A percentile compares a stretch with the other conserved stretches of the same genome.
Evolutionary conservation across 805 yeast genomes (phyloP).

Genomic region (Teunomyces kruisii): DNA sequence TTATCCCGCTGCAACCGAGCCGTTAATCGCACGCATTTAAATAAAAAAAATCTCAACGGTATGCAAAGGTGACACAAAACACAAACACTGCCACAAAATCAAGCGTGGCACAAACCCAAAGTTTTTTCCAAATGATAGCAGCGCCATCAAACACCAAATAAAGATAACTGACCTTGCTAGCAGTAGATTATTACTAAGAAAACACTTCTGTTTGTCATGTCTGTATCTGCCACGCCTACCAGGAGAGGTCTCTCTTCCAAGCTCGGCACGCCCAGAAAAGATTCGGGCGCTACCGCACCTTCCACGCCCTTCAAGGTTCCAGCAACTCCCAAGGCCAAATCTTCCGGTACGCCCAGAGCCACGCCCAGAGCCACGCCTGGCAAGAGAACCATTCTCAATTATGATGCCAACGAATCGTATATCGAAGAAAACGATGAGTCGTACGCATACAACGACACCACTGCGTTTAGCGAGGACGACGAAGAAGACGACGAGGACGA

Average conservation of each 20-base stretch:
- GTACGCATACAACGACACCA: constrained; percentile 26
- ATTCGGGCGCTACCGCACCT: not conserved
- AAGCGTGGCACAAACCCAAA: no score
- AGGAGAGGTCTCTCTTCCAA: not conserved
- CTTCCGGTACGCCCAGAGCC: constrained; percentile 12
- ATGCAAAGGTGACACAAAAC: no score
- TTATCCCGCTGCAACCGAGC: not conserved
- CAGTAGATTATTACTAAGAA: no score
- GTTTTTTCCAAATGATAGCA: no score
- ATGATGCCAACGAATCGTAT: constrained; percentile 27
- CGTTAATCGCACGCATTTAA: not conserved
- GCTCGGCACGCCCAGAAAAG: not conserved
- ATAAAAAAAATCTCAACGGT: not conserved
- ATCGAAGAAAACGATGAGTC: constrained; percentile 42
- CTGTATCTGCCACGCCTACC: not conserved
- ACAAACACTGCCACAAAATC: not conserved
- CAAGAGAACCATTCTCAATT: constrained; percentile 18
- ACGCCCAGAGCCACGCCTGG: constrained; percentile 4
- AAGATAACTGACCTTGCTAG: not conserved
- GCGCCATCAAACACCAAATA: not conserved
- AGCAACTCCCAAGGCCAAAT: not conserved
- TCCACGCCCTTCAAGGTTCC: constrained; percentile 3
- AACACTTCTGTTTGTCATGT: not conserved
- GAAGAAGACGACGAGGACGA: constrained; percentile 15
- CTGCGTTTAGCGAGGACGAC: constrained; percentile 16